Percentiles rank a stretch among this genome's conserved stretches.
Conservation (phyloP, 2,329 filamentous ascomycete species). For the Trichoderma citrinoviride region DNA sequence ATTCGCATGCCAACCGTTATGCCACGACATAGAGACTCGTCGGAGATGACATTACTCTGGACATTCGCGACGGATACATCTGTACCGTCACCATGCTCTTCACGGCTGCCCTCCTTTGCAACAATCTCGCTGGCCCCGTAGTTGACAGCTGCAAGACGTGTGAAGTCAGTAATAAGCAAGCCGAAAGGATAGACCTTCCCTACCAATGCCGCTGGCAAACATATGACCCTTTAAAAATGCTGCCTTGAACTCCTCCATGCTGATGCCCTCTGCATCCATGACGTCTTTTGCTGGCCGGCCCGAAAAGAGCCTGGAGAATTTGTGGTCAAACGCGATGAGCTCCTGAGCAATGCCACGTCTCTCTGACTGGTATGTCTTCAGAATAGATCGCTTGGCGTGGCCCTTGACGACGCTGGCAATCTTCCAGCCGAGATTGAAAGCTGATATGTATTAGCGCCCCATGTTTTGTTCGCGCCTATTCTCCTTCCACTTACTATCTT, state of each 20-base stretch:
- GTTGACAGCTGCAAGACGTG: not conserved
- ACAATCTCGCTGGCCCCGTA: not conserved
- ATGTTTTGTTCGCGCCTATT: too few relatives aligned
- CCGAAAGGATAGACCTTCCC: accelerated
- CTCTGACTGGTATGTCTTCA: not conserved
- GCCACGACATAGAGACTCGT: not conserved
- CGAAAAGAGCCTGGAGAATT: not conserved
- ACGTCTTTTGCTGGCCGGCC: constrained; percentile 2
- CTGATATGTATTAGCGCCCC: not conserved
- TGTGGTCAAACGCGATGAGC: not conserved
- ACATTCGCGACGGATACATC: not conserved
- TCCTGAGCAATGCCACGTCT: not conserved
- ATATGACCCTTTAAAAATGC: not conserved
- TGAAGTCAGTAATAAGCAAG: not conserved
- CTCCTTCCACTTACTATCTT: not conserved
- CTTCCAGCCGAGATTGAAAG: not conserved
- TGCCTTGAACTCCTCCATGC: not conserved
- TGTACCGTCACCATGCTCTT: not conserved
- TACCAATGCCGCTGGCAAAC: constrained; percentile 8
- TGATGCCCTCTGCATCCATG: constrained; percentile 5
- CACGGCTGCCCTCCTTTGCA: not conserved
- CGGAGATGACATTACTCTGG: not conserved
- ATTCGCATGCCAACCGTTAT: not conserved
- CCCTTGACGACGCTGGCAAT: not conserved
- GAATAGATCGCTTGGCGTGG: not conserved